Evolutionary conservation across 352 stramenopile genomes (phyloP), one percentile per base, ranked within the genome.

Genomic region (Plasmopara muralis): DNA sequence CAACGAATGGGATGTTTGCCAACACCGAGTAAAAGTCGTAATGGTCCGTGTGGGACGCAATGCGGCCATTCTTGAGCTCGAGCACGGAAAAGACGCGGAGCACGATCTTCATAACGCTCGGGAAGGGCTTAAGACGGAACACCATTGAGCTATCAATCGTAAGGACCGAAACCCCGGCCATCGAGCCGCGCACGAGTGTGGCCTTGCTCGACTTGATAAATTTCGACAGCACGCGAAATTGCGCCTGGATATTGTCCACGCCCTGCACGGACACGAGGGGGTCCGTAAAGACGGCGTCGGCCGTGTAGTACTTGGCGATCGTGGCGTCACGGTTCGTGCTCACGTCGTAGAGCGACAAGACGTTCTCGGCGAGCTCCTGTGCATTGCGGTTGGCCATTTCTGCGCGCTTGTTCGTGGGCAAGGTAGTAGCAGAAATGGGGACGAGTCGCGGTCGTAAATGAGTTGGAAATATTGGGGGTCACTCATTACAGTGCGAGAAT

Each of bases 291-390:
- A 84, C 74, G 29, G 82, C 82, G 48, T 90, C 77, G 12, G 74
- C 59, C 39, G 77, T 68, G 55, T 93, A 93, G 52, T 86, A 77
- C 57, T 84, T 79, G 60, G 77, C 73, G 48, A 93, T 85, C 30
- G 83, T 85, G 51, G 70, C 76, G 66, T 90, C 82, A 45, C 63
- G 64, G 46, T 70, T 49, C 12, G 74, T 58, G 62, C 77, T 77
- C 45, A 90, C 77, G 66, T 90, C 78, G 67, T 90, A 90, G 60
- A 93, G 78, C 56, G 79, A 89, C 30, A 93, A 64, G 35, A 90
- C 79, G 61, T 72, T 84, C 64, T 89, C 78, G 9, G 78, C 78
- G 33, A 89, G 72, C 44, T 89, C 76, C 60, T 89, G 78, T 0
- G 78, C 78, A 60, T 80, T 85, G 53, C 75, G 74, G 54, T 71